These are phyloP conservation scores for Hansenula lynferdii DNA, from an alignment of 1,139 yeast genomes.

Conservation along the genomic window DNA sequence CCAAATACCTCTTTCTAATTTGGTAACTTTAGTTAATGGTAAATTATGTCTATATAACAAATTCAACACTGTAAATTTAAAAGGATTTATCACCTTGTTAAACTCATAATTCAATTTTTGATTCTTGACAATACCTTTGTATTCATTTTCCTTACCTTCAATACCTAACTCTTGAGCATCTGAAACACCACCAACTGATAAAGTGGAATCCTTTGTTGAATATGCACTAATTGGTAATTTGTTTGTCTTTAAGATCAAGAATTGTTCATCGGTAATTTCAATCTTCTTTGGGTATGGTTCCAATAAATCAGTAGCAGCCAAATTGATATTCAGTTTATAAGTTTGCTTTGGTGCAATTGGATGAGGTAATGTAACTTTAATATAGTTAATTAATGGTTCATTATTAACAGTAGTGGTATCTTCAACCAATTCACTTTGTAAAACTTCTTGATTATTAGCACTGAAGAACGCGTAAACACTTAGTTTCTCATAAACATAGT, in stretches of 20 bases:
- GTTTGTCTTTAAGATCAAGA: slow-evolving; percentile 47
- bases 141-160: slow-evolving; percentile 14
- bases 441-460: slow-evolving; percentile 25
- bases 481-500: slow-evolving; percentile 37
- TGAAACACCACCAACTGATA: slow-evolving; percentile 48
- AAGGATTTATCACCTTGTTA: slow-evolving; percentile 39
- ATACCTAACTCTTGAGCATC: slow-evolving; percentile 36
- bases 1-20: slow-evolving; percentile 76
- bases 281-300: slow-evolving; percentile 63
- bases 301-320: slow-evolving; percentile 45
- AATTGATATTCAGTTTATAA: slow-evolving; percentile 45
- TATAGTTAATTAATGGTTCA: slow-evolving; percentile 27
- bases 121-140: slow-evolving; percentile 27
- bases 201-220: slow-evolving; percentile 44
- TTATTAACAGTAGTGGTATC: slow-evolving; percentile 25
- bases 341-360: slow-evolving; percentile 64
- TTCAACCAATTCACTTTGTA: slow-evolving; percentile 30
- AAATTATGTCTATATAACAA: slow-evolving; percentile 60
- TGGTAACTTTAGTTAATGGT: slow-evolving; percentile 60
- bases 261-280: slow-evolving; percentile 58
- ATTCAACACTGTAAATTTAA: slow-evolving; percentile 42
- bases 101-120: slow-evolving; percentile 56
- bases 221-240: slow-evolving; percentile 64
- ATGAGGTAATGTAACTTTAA: slow-evolving; percentile 49
- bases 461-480: slow-evolving; percentile 42